Conservation (phyloP, 1,139 yeast genomes). For the Hanseniaspora sp. region DNA sequence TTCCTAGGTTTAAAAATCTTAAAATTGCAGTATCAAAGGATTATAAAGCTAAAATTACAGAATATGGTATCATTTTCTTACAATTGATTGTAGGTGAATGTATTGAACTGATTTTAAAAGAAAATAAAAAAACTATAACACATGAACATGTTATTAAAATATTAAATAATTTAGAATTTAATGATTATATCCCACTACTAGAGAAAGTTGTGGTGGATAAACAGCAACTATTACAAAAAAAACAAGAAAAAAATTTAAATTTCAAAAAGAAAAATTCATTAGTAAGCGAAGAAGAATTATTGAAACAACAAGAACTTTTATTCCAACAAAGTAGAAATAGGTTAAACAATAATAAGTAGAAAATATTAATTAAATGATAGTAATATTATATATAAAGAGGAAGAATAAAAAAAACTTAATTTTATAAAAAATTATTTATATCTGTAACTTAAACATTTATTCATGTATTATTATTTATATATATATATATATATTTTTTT, state of each 20-base stretch:
- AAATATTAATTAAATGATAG: too few species aligned
- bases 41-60: constrained; percentile 89
- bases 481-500: too few species aligned
- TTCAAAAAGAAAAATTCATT: constrained; percentile 70
- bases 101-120: constrained; percentile 69
- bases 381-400: too few species aligned
- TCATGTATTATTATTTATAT: too few species aligned
- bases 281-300: constrained; percentile 77
- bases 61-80: constrained; percentile 89
- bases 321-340: constrained; percentile 81
- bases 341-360: constrained; percentile 29
- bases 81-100: constrained; percentile 82
- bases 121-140: constrained; percentile 90
- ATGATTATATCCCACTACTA: constrained; percentile 70
- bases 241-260: constrained; percentile 85
- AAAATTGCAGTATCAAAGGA: constrained; percentile 85
- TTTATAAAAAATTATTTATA: too few species aligned
- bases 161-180: constrained; percentile 74
- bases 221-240: constrained; percentile 75
- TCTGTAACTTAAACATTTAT: too few species aligned
- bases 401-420: too few species aligned
- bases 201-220: constrained; percentile 76
- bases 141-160: constrained; percentile 94
- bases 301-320: constrained; percentile 83
- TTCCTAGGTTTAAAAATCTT: constrained; percentile 36